Evolutionary conservation across 2,329 filamentous ascomycete species (phyloP), one percentile per base, ranked within the genome.

Genomic region (Alternaria dauci): DNA sequence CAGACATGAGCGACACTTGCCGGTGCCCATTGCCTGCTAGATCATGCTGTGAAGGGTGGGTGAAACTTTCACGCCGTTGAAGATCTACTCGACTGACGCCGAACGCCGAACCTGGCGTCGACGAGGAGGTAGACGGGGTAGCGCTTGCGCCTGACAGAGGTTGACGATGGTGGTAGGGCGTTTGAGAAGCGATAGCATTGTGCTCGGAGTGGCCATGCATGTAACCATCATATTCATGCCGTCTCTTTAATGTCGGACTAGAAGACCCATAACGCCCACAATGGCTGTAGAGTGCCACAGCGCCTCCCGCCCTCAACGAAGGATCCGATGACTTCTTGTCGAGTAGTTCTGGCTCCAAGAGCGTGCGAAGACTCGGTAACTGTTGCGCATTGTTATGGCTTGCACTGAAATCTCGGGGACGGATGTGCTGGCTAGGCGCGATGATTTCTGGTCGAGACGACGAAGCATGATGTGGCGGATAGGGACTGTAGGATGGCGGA

Each of bases 321-420:
- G 65, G 62, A 55, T 76, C 71, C 55, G 68, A 64, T 43, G 67
- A 53, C 48, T 76, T 76, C 60, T 67, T 71, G 48, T 78, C 75
- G 52, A 79, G 72, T 52, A 78, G 62, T 55, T 75, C 68, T 48
- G 76, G 76, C 60, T 77, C 72, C 42, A 79, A 66, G 52, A 79
- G 73, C 30, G 76, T 77, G 57, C 76, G 75, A 38, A 79, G 70
- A 52, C 76, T 78, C 28, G 76, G 76, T 55, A 79, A 63, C 65
- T 78, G 73, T 59, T 72, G 74, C 59, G 71, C 68, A 70, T 71
- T 72, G 63, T 55, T 71, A 55, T 72, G 71, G 46, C 42, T 68
- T 57, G 67, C 68, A 43, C 67, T 69, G 43, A 62, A 55, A 61
- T 76, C 70, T 66, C 66, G 60, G 48, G 71, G 61, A 50, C 63